Conservation (phyloP, 1,139 yeast species). For the Pichia sp. region DNA sequence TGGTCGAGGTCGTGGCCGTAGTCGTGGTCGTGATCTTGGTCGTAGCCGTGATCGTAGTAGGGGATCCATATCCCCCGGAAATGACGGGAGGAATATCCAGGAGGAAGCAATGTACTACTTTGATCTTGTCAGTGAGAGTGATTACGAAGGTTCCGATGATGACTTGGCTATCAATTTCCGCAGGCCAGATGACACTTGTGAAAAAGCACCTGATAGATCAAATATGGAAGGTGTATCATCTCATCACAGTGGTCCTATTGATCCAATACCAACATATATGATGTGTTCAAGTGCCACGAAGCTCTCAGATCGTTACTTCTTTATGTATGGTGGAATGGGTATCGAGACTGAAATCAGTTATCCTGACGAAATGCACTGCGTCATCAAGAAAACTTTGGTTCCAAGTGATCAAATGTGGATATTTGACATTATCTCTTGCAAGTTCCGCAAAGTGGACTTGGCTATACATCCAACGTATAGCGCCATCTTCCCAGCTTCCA, state of each 20-base stretch:
- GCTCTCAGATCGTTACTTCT: conserved; percentile 33
- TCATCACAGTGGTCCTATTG: no score
- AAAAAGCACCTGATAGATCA: no score
- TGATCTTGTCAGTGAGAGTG: not conserved
- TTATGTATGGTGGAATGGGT: conserved; percentile 42
- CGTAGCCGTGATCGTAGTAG: no score
- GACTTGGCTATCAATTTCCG: not conserved
- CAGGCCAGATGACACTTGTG: no score
- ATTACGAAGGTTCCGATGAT: not conserved
- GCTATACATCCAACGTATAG: conserved; percentile 34
- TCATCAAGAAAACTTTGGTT: conserved; percentile 29
- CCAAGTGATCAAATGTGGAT: conserved; percentile 36
- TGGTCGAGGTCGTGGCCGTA: no score
- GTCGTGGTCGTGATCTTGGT: no score
- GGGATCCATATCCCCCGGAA: no score
- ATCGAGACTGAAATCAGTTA: conserved; percentile 26
- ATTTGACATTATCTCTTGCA: conserved; percentile 32
- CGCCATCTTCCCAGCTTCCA: conserved; percentile 31
- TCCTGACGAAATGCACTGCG: conserved; percentile 26
- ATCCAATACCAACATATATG: conserved; percentile 33
- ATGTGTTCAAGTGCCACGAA: conserved; percentile 32
- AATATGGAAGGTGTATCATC: no score
- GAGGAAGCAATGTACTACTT: not conserved
- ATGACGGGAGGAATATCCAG: not conserved
- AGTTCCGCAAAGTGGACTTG: conserved; percentile 32